phyloP scores from a whole-genome alignment of 441 rosid genomes.

The Pelargonium exstipulatum region DNA sequence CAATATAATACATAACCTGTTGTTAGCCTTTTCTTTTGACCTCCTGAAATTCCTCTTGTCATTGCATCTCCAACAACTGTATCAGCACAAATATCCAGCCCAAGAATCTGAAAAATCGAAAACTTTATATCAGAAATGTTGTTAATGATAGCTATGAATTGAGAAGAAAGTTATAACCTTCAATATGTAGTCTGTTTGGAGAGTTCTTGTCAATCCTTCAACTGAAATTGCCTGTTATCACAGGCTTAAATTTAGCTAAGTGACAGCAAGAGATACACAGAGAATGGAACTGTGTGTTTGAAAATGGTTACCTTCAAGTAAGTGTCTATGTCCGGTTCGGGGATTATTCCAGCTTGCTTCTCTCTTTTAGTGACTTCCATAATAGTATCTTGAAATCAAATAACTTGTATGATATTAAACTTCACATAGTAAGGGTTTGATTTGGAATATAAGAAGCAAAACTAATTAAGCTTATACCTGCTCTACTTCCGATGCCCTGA shows the following conservation, averaged over 20 bases:
- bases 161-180: conserved; percentile 20
- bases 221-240: conserved; percentile 27
- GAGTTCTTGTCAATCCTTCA: conserved; percentile 26
- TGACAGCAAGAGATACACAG: too few species aligned
- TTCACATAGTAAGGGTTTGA: too few species aligned
- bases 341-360: conserved; percentile 32
- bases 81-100: conserved; percentile 31
- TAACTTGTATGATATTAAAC: too few species aligned
- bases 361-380: conserved; percentile 27
- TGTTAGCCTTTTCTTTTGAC: conserved; percentile 85
- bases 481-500: conserved; percentile 46
- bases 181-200: conserved; percentile 35
- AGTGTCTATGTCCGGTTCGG: conserved; percentile 27
- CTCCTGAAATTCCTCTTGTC: conserved; percentile 48
- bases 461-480: conserved; percentile 22
- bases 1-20: conserved; percentile 45
- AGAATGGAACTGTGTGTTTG: not conserved
- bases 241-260: too few species aligned
- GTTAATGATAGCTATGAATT: not conserved
- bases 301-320: conserved; percentile 27
- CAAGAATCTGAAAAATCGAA: conserved; percentile 26
- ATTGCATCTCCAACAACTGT: conserved; percentile 33
- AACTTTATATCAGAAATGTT: not conserved
- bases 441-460: too few species aligned
- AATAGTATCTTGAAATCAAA: conserved; percentile 20